phyloP scores from a whole-genome alignment of 2,329 filamentous ascomycete species.

The Colletotrichum paranaense region DNA sequence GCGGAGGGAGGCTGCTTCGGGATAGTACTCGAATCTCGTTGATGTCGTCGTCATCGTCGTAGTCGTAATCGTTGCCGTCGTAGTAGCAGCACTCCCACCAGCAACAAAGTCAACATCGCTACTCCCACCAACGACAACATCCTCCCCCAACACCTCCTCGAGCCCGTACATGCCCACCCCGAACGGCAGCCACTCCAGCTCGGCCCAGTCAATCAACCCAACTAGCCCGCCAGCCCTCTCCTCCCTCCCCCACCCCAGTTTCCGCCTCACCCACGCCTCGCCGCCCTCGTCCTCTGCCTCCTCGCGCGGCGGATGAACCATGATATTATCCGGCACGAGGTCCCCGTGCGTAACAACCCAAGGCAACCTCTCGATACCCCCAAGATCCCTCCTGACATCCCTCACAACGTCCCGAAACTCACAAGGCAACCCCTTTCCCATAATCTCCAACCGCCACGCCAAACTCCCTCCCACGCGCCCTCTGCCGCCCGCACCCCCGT shows the following conservation, averaged over 20 bases:
- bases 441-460: constrained; percentile 48
- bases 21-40: constrained; percentile 56
- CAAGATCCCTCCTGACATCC: constrained; percentile 43
- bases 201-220: constrained; percentile 73
- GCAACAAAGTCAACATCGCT: constrained; percentile 41
- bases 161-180: constrained; percentile 70
- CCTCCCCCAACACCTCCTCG: constrained; percentile 67
- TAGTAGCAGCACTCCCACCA: neutral
- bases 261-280: neutral
- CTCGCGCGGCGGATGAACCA: constrained; percentile 52
- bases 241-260: neutral
- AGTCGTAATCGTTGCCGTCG: neutral
- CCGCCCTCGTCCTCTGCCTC: neutral
- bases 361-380: constrained; percentile 55
- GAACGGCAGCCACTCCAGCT: constrained; percentile 70
- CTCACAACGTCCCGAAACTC: constrained; percentile 45
- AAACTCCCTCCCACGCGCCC: constrained; percentile 55
- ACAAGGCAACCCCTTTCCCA: constrained; percentile 49
- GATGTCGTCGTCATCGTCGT: neutral
- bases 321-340: constrained; percentile 66
- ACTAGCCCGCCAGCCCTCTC: constrained; percentile 52
- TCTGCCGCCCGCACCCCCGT: constrained; percentile 30
- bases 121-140: constrained; percentile 35
- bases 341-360: constrained; percentile 72
- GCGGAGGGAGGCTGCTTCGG: constrained; percentile 55